phyloP scores from a whole-genome alignment of 345 rosid genomes.

The Arabidopsis suecica region DNA sequence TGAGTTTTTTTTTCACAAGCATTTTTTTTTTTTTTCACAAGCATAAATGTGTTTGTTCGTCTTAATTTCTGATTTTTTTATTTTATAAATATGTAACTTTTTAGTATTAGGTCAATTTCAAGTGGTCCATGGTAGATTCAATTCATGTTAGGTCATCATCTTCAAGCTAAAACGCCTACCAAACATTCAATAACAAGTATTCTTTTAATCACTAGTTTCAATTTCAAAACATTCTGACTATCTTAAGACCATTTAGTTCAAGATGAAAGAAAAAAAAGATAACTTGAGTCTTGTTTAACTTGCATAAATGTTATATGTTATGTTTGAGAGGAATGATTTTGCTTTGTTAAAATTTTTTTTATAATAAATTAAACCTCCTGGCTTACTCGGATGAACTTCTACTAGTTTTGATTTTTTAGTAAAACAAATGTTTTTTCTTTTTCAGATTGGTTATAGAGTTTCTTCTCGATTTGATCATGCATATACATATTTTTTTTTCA shows the following conservation, averaged over 20 bases:
- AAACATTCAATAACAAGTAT: constrained; percentile 30
- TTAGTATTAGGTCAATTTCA: constrained; percentile 9
- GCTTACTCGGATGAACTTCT: not conserved
- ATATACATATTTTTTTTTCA: not conserved
- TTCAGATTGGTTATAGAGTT: not conserved
- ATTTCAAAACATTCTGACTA: not conserved
- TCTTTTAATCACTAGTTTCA: not conserved
- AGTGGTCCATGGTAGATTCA: constrained; percentile 26
- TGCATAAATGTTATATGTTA: constrained; percentile 1
- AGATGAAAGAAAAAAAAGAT: constrained; percentile 1
- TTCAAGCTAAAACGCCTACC: constrained; percentile 31
- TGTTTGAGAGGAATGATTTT: not conserved
- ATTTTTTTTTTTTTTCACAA: too few relatives aligned
- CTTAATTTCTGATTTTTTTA: not conserved
- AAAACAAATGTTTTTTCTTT: not conserved
- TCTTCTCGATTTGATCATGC: not conserved
- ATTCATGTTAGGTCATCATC: constrained; percentile 39
- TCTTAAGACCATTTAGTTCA: constrained; percentile 13
- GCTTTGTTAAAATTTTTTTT: not conserved
- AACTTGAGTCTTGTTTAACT: not conserved
- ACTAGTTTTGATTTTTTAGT: not conserved
- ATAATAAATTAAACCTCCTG: not conserved
- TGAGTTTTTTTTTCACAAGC: constrained; percentile 22
- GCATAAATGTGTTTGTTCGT: not conserved
- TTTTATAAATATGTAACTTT: not conserved